Evolutionary conservation across 768 basidiomycete species (phyloP), one percentile per base, ranked within the genome.

Genomic region (Auriscalpium orientale): DNA sequence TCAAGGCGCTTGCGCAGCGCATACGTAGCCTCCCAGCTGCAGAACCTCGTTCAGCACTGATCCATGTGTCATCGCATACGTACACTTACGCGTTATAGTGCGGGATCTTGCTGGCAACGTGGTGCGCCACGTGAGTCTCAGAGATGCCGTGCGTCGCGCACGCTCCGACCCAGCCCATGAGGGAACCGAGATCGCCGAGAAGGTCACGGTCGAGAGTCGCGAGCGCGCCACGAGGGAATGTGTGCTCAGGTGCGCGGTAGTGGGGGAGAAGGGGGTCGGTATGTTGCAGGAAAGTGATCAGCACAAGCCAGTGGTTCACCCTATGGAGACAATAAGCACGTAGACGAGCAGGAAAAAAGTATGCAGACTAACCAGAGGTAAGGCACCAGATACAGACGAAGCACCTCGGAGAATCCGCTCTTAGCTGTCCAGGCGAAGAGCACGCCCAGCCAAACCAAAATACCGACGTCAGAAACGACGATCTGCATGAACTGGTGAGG

Each of bases 251-350:
- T 13, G 85, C 82, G 60, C 90, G 89, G 79, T 97, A 98, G 74
- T 98, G 95, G 49, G 95, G 95, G 46, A 98, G 82, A 47, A 88
- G 70, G 18, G 95, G 92, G 73, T 98, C 95, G 64, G 95, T 98
- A 77, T 99, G 95, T 75, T 99, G 95, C 51, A 98, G 79, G 87
- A 92, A 98, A 18, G 94, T 97, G 76, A 98, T 97, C 64, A 93
- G 66, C 56, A 98, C 91, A 53, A 98, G 80, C 94, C 94, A 97
- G 78, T 93, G 91, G 77, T 91, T 91, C 53, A 87, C 83, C 84
- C 82, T 85, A 57, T 10, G 12, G 13, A 10, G 57, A n/a, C 46
- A 43, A 37, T 20, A 11, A 47, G 12, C 10, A 13, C 40, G 2
- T 8, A 37, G 35, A n/a, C 33, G 28, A 18, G 13, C 18, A 7